A percentile compares a stretch with the other conserved stretches of the same genome.
phyloP scores from a whole-genome alignment of 805 yeast species.

The Crinitomyces ghanaensis region DNA sequence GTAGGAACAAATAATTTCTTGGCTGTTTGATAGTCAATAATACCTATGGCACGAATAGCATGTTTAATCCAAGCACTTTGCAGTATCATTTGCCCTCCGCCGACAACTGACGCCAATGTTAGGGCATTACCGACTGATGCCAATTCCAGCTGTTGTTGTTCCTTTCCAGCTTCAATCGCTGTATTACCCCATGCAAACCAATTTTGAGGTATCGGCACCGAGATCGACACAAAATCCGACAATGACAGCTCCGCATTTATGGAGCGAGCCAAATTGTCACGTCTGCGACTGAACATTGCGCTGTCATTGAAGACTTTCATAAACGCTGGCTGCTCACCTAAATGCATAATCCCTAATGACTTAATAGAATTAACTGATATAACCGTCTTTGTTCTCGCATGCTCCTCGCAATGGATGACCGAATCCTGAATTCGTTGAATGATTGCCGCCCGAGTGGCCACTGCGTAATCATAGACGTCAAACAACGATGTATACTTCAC shows the following conservation, averaged over 20 bases:
- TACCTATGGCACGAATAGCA: slow-evolving; percentile 11
- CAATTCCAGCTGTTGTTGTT: slow-evolving; percentile 3
- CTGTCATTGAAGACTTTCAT: slow-evolving; percentile 40
- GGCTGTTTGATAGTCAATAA: slow-evolving; percentile 8
- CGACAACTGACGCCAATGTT: slow-evolving; percentile 21
- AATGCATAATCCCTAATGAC: slow-evolving; percentile 45
- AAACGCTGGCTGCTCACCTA: slow-evolving; percentile 48
- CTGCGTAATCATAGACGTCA: slow-evolving; percentile 58
- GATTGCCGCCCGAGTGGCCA: slow-evolving; percentile 55
- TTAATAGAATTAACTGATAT: slow-evolving; percentile 52
- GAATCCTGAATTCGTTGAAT: slow-evolving; percentile 52
- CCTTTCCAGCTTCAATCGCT: not conserved
- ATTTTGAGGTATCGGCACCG: too few species aligned
- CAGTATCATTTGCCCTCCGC: slow-evolving; percentile 18
- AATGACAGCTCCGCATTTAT: slow-evolving; percentile 50
- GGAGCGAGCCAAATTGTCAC: slow-evolving; percentile 48
- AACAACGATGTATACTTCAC: slow-evolving; percentile 52
- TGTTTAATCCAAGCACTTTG: slow-evolving; percentile 15
- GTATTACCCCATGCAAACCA: slow-evolving; percentile 3
- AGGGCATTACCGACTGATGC: slow-evolving; percentile 16
- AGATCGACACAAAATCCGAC: slow-evolving; percentile 72
- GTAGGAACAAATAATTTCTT: slow-evolving; percentile 45
- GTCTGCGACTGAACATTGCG: slow-evolving; percentile 71
- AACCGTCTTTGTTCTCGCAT: slow-evolving; percentile 52
- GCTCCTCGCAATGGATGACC: slow-evolving; percentile 53